These are phyloP conservation scores for Suillus variegatus DNA, from an alignment of 768 basidiomycete species.

Conservation along the genomic window DNA sequence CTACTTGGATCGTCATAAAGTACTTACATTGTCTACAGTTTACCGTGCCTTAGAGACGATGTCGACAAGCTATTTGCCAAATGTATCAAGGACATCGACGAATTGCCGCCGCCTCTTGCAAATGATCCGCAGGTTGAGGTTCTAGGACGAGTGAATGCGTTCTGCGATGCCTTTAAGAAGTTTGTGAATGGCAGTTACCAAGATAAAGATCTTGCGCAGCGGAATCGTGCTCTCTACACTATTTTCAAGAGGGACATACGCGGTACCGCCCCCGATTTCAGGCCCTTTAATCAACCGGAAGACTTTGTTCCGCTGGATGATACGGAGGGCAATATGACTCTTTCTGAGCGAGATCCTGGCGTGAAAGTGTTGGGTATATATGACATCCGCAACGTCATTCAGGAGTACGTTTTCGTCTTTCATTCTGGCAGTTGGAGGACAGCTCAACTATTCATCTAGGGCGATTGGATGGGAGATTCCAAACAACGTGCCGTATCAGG, in stretches of 20 bases:
- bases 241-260: slow-evolving; percentile 37
- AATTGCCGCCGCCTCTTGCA: slow-evolving; percentile 41
- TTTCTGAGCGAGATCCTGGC: background rate
- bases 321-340: slow-evolving; percentile 13
- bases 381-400: slow-evolving; percentile 37
- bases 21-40: slow-evolving; percentile 30
- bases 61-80: slow-evolving; percentile 41
- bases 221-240: slow-evolving; percentile 33
- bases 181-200: slow-evolving; percentile 34
- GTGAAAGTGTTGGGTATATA: slow-evolving; percentile 28
- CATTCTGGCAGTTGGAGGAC: background rate
- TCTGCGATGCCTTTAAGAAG: slow-evolving; percentile 41
- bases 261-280: slow-evolving; percentile 44
- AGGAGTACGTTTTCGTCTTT: slow-evolving; percentile 29
- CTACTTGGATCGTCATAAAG: slow-evolving; percentile 8
- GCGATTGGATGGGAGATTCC: slow-evolving; percentile 46
- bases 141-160: slow-evolving; percentile 41
- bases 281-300: slow-evolving; percentile 25
- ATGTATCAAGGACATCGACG: slow-evolving; percentile 34
- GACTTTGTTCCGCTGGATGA: slow-evolving; percentile 14
- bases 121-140: slow-evolving; percentile 49
- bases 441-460: slow-evolving; percentile 22
- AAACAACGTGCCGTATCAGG: slow-evolving; percentile 40
- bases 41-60: slow-evolving; percentile 45
- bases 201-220: slow-evolving; percentile 39